These are phyloP conservation scores for Umbilicus rupestris DNA, from an alignment of 164 flowering plant species.

Conservation along the genomic window DNA sequence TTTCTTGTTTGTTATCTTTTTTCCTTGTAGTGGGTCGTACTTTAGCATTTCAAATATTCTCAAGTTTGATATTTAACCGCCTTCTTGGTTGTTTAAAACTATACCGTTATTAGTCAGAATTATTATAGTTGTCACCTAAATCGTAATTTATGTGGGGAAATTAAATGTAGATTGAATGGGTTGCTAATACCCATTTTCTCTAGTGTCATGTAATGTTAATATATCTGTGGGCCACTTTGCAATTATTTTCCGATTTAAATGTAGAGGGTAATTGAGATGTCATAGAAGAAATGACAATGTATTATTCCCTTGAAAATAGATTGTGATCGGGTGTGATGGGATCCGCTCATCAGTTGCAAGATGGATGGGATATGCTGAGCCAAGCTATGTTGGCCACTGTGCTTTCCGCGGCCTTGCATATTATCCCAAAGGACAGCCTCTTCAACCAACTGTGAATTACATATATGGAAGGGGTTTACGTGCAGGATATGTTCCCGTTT, in stretches of 20 bases:
- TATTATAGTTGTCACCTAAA: too few relatives aligned
- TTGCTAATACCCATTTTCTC: too few relatives aligned
- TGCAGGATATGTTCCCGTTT: slow-evolving; percentile 80
- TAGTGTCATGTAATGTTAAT: neutral
- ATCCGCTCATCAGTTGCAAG: slow-evolving; percentile 74
- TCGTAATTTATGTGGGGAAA: too few relatives aligned
- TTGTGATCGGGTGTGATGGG: slow-evolving; percentile 90
- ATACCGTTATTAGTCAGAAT: too few relatives aligned
- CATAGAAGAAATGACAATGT: neutral
- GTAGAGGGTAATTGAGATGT: too few relatives aligned
- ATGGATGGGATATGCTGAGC: slow-evolving; percentile 89
- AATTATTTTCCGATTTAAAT: too few relatives aligned
- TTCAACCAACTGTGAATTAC: slow-evolving; percentile 57
- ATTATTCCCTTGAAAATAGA: slow-evolving; percentile 24
- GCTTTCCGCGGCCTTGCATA: slow-evolving; percentile 81
- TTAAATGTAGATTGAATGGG: too few relatives aligned
- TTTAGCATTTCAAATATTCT: too few relatives aligned
- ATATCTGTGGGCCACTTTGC: neutral
- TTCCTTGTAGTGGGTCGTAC: neutral
- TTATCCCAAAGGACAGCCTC: slow-evolving; percentile 65
- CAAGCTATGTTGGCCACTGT: slow-evolving; percentile 73
- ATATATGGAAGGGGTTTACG: slow-evolving; percentile 81
- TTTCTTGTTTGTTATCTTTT: neutral
- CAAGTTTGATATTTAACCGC: too few relatives aligned
- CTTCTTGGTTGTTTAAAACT: too few relatives aligned